These are phyloP conservation scores for Beauveria sp. DNA, from an alignment of 2,329 filamentous ascomycete genomes.

Conservation along the genomic window DNA sequence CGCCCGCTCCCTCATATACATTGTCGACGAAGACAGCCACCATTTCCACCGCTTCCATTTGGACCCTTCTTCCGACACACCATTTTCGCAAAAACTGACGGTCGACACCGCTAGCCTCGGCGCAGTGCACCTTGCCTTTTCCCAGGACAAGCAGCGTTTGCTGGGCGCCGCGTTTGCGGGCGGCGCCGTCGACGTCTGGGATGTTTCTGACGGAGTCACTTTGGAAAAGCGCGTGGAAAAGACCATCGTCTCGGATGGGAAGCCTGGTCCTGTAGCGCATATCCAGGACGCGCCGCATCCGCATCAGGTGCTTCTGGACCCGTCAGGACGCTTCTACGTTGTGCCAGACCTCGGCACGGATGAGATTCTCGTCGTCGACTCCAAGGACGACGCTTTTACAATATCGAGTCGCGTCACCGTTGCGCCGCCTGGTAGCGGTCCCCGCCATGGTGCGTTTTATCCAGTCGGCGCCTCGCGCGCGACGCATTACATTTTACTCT, in stretches of 20 bases:
- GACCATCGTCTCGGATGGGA: conserved; percentile 26
- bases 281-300: conserved; percentile 31
- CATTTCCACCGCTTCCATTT: conserved; percentile 33
- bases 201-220: conserved; percentile 29
- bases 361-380: conserved; percentile 38
- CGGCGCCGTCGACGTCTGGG: conserved; percentile 38
- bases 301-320: conserved; percentile 42
- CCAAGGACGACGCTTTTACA: conserved; percentile 31
- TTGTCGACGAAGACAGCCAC: conserved; percentile 39
- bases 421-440: conserved; percentile 34
- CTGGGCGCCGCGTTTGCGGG: conserved; percentile 36
- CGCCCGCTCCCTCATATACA: conserved; percentile 31
- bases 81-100: conserved; percentile 20
- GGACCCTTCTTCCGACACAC: conserved; percentile 23
- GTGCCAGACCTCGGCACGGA: conserved; percentile 44
- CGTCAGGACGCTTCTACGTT: conserved; percentile 40
- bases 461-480: conserved; percentile 24
- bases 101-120: conserved; percentile 30
- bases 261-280: conserved; percentile 25
- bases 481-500: conserved; percentile 39
- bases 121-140: conserved; percentile 41
- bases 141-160: conserved; percentile 35
- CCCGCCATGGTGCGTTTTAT: conserved; percentile 44
- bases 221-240: conserved; percentile 27
- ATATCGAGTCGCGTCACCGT: conserved; percentile 28